Base-by-base conservation (phyloP, 768 basidiomycete genomes). In the Boletus rufocinnamomeus region DNA sequence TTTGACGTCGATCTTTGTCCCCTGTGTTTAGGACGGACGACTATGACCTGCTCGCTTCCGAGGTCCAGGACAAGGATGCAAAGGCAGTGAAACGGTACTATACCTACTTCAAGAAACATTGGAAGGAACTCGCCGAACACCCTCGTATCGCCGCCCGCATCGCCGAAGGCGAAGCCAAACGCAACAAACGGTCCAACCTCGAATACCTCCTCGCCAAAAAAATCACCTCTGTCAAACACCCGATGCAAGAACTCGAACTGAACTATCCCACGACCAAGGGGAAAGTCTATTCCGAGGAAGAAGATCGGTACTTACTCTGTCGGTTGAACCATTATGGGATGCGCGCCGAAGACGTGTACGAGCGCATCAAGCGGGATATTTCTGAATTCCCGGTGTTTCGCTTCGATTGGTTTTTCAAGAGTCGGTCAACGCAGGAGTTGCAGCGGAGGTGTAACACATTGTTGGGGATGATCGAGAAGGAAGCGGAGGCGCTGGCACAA, bases 351-450 rank as follows among this genome's bases (percentile, higher is more conserved):
- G 94, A 97, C 66, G 89, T 93, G 27, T 97, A 95, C 68, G 96
- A 99, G 68, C 77, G 88, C 53, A 97, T 98, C 76, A 97, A 96
- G 83, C 86, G 88, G 73, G 96, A 98, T 73, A 94, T 98, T 62
- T 88, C 86, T 17, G 95, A 98, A 75, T 98, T 95, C 75, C 95
- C 96, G 2, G 90, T 95, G 16, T 99, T 98, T 78, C 81, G 95
- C 23, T 98, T 98, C 66, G 95, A 98, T 69, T 98, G 95, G 96
- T 98, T 97, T 78, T 89, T 95, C 81, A 95, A 96, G 79, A 93
- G 92, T 63, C 78, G 96, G 54, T 92, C 90, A 13, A 87, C 93
- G 3, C 87, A 92, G 66, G 96, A 98, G 75, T 75, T 98, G 56
- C 86, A 88, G 67, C 78, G 96, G 62, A 77, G 96, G 54, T 97